phyloP scores from a whole-genome alignment of 2,329 filamentous ascomycete genomes.

The Fusarium luffae region DNA sequence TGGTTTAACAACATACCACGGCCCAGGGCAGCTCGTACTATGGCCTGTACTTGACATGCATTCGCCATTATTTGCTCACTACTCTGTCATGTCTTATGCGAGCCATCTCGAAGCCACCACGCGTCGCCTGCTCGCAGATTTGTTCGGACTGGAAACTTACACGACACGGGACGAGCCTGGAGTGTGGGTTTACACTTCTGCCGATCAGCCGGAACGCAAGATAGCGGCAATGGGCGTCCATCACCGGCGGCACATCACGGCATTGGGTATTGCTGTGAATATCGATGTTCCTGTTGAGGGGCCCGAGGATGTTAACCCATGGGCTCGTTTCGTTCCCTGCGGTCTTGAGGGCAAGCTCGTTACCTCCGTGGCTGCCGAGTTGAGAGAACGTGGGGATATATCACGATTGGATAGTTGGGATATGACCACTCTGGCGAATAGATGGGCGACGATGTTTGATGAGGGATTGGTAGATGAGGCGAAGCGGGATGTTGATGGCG shows the following conservation, averaged over 20 bases:
- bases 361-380: slow-evolving; percentile 75
- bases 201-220: slow-evolving; percentile 66
- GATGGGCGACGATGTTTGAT: slow-evolving; percentile 51
- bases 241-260: slow-evolving; percentile 82
- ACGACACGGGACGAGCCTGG: slow-evolving; percentile 81
- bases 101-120: slow-evolving; percentile 81
- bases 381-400: slow-evolving; percentile 38
- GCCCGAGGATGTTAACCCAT: slow-evolving; percentile 58
- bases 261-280: slow-evolving; percentile 86
- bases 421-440: slow-evolving; percentile 45
- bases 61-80: slow-evolving; percentile 61
- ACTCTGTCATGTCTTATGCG: slow-evolving; percentile 82
- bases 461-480: slow-evolving; percentile 47
- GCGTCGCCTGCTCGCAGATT: slow-evolving; percentile 67
- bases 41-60: slow-evolving; percentile 91
- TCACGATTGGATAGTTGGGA: slow-evolving; percentile 40
- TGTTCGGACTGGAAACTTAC: slow-evolving; percentile 68
- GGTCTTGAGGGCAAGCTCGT: slow-evolving; percentile 82
- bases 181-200: slow-evolving; percentile 72
- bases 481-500: slow-evolving; percentile 41
- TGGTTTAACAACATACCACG: slow-evolving; percentile 94
- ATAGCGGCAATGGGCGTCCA: slow-evolving; percentile 95
- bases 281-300: slow-evolving; percentile 68
- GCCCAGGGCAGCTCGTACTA: slow-evolving; percentile 90
- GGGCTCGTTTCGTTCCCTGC: slow-evolving; percentile 85